Percentiles rank a stretch among this genome's conserved stretches.
phyloP scores from a whole-genome alignment of 225 moss, liverwort and hornwort genomes.

The Pseudisothecium myosuroides region DNA sequence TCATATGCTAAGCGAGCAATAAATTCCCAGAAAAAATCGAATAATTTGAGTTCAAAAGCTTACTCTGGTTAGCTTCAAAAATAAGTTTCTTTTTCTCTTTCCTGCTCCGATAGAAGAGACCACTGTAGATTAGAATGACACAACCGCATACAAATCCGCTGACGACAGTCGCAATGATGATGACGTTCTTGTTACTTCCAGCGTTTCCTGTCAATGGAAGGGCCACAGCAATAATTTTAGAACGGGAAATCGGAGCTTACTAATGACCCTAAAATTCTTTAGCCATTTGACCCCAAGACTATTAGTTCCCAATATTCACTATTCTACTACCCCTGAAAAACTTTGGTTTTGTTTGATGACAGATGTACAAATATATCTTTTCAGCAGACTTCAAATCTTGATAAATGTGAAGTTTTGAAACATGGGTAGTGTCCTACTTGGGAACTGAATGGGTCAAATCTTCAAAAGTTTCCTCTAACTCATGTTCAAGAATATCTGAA shows the following conservation, averaged over 20 bases:
- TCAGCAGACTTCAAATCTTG: background rate
- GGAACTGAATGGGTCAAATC: background rate
- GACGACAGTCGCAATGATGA: slow-evolving; percentile 13
- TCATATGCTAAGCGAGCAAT: background rate
- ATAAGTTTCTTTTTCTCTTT: slow-evolving; percentile 8
- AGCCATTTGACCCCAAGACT: background rate
- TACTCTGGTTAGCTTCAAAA: slow-evolving; percentile 29
- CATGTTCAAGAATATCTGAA: background rate
- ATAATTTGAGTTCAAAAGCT: background rate
- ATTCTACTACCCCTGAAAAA: background rate
- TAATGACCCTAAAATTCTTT: background rate
- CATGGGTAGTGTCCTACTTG: background rate
- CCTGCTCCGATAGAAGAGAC: slow-evolving; percentile 11
- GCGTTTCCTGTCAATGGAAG: background rate
- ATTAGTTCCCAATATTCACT: background rate
- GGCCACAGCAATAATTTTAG: background rate
- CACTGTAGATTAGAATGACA: background rate
- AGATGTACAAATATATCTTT: background rate
- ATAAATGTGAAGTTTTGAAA: background rate
- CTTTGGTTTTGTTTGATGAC: background rate
- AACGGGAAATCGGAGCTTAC: background rate
- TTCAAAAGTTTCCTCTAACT: background rate
- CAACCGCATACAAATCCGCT: slow-evolving; percentile 18
- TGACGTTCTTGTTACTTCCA: slow-evolving; percentile 9
- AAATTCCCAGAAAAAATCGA: background rate